A percentile compares a stretch with the other conserved stretches of the same genome.
Evolutionary conservation across 805 yeast genomes (phyloP).

Genomic region (Wickerhamiella azyma): DNA sequence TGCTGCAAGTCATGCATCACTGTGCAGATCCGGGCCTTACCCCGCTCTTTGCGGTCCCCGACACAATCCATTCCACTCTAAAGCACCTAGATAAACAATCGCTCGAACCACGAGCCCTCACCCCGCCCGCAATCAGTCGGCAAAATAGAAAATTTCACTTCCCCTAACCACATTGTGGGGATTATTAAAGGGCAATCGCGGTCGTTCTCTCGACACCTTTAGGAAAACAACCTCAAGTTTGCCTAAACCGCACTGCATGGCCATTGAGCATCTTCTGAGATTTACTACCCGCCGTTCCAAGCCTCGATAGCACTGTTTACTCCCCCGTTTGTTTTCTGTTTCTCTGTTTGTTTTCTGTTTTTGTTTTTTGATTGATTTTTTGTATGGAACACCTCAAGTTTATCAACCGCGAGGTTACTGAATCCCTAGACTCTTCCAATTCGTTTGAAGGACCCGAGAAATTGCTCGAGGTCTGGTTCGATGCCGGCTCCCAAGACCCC

Average conservation of each 20-base stretch:
- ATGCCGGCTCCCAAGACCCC: slow-evolving; percentile 27
- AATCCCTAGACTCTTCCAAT: slow-evolving; percentile 68
- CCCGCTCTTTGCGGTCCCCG: too few relatives aligned
- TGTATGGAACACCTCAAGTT: slow-evolving; percentile 24
- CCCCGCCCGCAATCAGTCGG: not conserved
- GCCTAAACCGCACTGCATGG: slow-evolving; percentile 11
- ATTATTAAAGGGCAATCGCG: not conserved
- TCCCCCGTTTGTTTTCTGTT: slow-evolving; percentile 6
- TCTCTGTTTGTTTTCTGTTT: slow-evolving; percentile 9
- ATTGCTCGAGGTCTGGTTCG: slow-evolving; percentile 79
- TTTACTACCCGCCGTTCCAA: slow-evolving; percentile 16
- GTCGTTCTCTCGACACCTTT: not conserved
- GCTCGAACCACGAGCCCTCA: not conserved
- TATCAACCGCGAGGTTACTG: slow-evolving; percentile 69
- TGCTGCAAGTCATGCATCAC: too few relatives aligned
- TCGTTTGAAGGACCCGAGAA: slow-evolving; percentile 98
- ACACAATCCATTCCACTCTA: too few relatives aligned
- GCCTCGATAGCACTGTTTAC: slow-evolving; percentile 16
- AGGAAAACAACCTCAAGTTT: slow-evolving; percentile 2
- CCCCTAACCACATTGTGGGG: slow-evolving; percentile 1
- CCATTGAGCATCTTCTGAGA: slow-evolving; percentile 14
- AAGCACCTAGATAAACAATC: not conserved
- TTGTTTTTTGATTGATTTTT: not conserved
- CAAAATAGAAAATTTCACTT: slow-evolving; percentile 1
- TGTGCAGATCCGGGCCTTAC: too few relatives aligned